Conservation (phyloP, 2,329 filamentous ascomycete species). For the Pezicula carpinea region DNA sequence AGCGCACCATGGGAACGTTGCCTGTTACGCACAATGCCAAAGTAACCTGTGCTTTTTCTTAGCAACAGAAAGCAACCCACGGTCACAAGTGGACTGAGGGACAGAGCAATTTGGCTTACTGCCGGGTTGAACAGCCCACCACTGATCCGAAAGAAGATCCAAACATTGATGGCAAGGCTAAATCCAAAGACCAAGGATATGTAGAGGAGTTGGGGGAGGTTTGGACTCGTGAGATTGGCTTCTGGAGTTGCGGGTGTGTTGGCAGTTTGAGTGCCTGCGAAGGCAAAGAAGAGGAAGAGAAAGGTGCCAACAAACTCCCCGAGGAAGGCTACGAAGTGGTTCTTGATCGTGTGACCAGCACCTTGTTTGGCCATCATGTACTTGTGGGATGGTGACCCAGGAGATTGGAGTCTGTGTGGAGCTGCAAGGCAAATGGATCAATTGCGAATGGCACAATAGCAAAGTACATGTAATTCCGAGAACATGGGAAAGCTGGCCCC, state of each 20-base stretch:
- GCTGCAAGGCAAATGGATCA: too few species aligned
- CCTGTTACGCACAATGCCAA: constrained; percentile 27
- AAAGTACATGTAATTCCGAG: too few species aligned
- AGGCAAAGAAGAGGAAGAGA: constrained; percentile 20
- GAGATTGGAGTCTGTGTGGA: too few species aligned
- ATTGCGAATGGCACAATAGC: too few species aligned
- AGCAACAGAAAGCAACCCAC: neutral
- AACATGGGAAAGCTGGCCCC: too few species aligned
- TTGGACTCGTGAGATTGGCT: constrained; percentile 19
- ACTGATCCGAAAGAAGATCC: constrained; percentile 45
- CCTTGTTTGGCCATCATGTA: neutral
- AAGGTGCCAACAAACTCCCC: constrained; percentile 46
- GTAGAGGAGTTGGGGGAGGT: constrained; percentile 36
- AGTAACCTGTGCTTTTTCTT: constrained; percentile 16
- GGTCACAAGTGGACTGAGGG: too few species aligned
- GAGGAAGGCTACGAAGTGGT: constrained; percentile 32
- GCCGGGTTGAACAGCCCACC: constrained; percentile 44
- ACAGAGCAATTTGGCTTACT: constrained; percentile 20
- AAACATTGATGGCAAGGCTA: constrained; percentile 41
- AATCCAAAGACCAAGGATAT: constrained; percentile 15
- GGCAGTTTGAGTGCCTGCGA: constrained; percentile 12
- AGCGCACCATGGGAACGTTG: constrained; percentile 20
- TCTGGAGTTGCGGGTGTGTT: neutral
- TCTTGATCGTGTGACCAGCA: neutral
- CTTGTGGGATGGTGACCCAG: too few species aligned